phyloP scores from a whole-genome alignment of 768 basidiomycete species.

The Plicaturopsis crispa region DNA sequence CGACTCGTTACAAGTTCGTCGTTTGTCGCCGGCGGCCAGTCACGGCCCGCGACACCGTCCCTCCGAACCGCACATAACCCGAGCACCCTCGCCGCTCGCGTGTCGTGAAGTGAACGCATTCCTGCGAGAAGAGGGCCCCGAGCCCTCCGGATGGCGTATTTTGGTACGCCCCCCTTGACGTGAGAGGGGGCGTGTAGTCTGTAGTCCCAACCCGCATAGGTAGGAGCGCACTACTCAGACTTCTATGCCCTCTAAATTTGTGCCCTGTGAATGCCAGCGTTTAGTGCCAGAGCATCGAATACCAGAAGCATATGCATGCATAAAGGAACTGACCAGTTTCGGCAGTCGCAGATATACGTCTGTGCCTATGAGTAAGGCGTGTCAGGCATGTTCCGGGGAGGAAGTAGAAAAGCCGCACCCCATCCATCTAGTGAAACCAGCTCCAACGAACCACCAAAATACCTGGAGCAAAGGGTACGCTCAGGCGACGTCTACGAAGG shows the following conservation, averaged over 20 bases:
- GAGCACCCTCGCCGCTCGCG: no score
- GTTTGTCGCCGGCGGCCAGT: no score
- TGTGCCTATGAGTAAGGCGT: slow-evolving; percentile 41
- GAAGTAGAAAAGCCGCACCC: slow-evolving; percentile 41
- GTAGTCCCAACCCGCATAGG: no score
- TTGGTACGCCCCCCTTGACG: no score
- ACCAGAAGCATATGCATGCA: slow-evolving; percentile 2
- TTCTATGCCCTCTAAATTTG: slow-evolving; percentile 80
- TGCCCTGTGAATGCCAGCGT: slow-evolving; percentile 44
- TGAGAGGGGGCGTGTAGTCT: no score
- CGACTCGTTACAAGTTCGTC: no score
- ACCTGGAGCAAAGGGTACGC: slow-evolving; percentile 30
- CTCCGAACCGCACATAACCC: no score
- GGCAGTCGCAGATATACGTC: slow-evolving; percentile 79
- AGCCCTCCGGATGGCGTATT: no score
- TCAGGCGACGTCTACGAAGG: slow-evolving; percentile 2
- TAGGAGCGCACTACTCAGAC: slow-evolving; percentile 40
- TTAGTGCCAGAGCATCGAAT: neutral
- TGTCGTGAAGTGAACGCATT: no score
- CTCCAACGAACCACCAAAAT: slow-evolving; percentile 78
- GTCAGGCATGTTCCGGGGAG: neutral
- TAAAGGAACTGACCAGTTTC: slow-evolving; percentile 50
- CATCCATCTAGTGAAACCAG: slow-evolving; percentile 77
- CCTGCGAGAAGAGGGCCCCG: no score
- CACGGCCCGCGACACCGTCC: no score